Evolutionary conservation across 768 basidiomycete genomes (phyloP), one percentile per base, ranked within the genome.

Genomic region (Trametes elegans): DNA sequence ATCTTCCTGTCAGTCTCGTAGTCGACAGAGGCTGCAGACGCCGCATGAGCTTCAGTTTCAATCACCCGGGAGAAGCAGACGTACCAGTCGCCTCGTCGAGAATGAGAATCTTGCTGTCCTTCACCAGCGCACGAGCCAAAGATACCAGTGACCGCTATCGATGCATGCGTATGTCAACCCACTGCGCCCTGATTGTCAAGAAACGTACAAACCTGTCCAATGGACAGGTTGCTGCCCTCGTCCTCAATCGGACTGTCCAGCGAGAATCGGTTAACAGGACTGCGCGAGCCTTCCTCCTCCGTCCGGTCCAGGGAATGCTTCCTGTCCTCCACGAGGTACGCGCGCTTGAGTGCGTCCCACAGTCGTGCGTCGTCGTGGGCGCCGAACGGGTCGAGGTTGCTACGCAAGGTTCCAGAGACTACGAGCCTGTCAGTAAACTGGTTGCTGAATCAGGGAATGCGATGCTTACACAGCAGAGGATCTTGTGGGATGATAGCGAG

Each of bases 1-100:
- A 98, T 93, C 68, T 90, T 90, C 54, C 84, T 75, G 72, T 97
- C 94, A 0, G 92, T 95, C 70, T 90, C 91, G 61, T 86, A 88
- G 62, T 93, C 91, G 26, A 93, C 90, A 10, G 88, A 89, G n/a
- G 90, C 90, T 81, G 42, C n/a, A 21, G 18, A 13, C 13, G 18
- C 3, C 5, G 2, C 42, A 40, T 16, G 29, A 28, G 35, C 4
- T 8, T 32, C 8, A 9, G 40, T 19, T 19, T 29, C 50, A 42
- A 49, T 18, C 14, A 29, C 1, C 9, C 3, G 24, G 8, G 23
- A 2, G 13, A 7, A 14, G n/a, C 16, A 49, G 21, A 41, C 62
- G 42, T 61, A 81, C 82, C 86, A 44, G 92, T 94, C 0, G 93
- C 93, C 74, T 95, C 93, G 66, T 97, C 94, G 10, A 98, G 76